Evolutionary conservation across 768 basidiomycete species (phyloP).

Genomic region (Coprinopsis strossmayeri): DNA sequence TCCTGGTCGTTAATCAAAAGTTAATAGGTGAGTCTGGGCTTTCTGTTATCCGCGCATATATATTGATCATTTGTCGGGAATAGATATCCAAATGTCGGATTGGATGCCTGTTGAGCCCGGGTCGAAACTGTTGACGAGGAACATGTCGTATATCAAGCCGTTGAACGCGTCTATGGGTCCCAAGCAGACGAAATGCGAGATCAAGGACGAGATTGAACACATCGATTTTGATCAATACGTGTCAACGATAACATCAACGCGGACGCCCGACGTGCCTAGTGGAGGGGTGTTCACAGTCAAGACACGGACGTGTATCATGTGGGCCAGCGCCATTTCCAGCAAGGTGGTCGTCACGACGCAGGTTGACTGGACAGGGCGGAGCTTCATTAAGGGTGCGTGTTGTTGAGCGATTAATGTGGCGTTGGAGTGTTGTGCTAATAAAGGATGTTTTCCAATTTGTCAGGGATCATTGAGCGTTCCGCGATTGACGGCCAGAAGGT

Average conservation of each 20-base stretch:
- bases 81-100: conserved; percentile 94
- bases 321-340: conserved; percentile 76
- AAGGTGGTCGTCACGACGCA: conserved; percentile 82
- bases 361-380: conserved; percentile 94
- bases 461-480: conserved; percentile 91
- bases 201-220: conserved; percentile 77
- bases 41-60: not conserved
- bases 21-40: conserved; percentile 59
- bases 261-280: conserved; percentile 91
- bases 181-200: conserved; percentile 92
- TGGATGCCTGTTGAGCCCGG: conserved; percentile 69
- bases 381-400: conserved; percentile 86
- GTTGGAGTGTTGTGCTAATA: too few relatives aligned
- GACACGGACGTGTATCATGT: conserved; percentile 91
- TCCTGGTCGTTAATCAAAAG: conserved; percentile 86
- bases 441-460: not conserved
- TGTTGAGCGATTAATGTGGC: too few relatives aligned
- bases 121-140: conserved; percentile 69
- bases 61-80: not conserved
- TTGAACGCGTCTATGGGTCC: conserved; percentile 85
- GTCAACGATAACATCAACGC: conserved; percentile 80
- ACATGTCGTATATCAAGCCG: conserved; percentile 97
- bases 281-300: conserved; percentile 92
- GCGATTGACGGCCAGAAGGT: conserved; percentile 87
- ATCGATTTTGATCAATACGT: conserved; percentile 83